phyloP scores from a whole-genome alignment of 352 stramenopile species.

The Pythium sukuiense region DNA sequence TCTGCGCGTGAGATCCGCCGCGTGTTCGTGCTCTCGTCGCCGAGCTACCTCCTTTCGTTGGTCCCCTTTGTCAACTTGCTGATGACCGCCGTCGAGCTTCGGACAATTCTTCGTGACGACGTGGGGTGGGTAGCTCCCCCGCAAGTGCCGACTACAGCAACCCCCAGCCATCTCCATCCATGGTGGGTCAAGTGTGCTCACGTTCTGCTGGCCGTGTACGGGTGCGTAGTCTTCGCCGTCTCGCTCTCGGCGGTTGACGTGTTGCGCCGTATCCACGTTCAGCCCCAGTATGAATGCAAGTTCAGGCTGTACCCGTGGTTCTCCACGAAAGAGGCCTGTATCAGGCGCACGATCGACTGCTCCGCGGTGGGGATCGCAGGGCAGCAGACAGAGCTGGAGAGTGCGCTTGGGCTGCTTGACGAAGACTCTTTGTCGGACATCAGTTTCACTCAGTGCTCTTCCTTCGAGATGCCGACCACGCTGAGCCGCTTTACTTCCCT shows the following conservation, averaged over 20 bases:
- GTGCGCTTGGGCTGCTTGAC: conserved; percentile 10
- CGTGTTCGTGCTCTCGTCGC: conserved; percentile 28
- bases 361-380: neutral
- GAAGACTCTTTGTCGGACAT: conserved; percentile 7
- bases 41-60: conserved; percentile 15
- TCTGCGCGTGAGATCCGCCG: conserved; percentile 21
- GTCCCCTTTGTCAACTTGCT: conserved; percentile 27
- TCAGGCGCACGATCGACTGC: conserved; percentile 17
- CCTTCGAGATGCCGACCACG: conserved; percentile 4
- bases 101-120: conserved; percentile 3
- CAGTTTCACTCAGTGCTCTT: neutral
- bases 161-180: no score
- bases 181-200: neutral
- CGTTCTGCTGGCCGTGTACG: conserved; percentile 10
- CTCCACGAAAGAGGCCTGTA: conserved; percentile 20
- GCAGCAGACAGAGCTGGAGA: neutral
- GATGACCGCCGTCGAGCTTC: conserved; percentile 15
- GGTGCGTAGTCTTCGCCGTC: neutral
- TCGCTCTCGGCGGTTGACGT: conserved; percentile 9
- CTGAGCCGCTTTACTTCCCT: conserved; percentile 2
- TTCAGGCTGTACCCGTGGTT: conserved; percentile 20
- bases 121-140: neutral
- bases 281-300: conserved; percentile 4
- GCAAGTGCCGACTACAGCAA: neutral
- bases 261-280: neutral